A percentile compares a stretch with the other conserved stretches of the same genome.
These are phyloP conservation scores for Picochlorum sp. DNA, from an alignment of 139 green algal genomes.

Conservation along the genomic window DNA sequence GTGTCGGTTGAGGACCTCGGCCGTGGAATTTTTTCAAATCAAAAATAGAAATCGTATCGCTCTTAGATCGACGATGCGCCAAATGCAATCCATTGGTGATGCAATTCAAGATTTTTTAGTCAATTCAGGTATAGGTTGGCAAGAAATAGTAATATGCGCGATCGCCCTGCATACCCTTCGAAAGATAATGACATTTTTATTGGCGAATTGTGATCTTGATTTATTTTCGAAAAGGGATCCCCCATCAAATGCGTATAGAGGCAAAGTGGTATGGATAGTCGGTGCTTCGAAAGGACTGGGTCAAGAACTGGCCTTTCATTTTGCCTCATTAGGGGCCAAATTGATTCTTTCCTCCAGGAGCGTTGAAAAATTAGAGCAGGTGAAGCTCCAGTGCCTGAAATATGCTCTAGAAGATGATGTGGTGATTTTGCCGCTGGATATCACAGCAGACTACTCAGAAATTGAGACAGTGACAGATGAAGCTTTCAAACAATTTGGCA, in stretches of 20 bases:
- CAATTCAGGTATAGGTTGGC: too few species aligned
- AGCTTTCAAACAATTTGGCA: constrained; percentile 35
- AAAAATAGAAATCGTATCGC: too few species aligned
- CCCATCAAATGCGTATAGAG: constrained; percentile 26
- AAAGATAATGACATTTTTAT: neutral
- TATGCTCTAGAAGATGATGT: constrained; percentile 10
- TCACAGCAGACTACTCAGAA: constrained; percentile 37
- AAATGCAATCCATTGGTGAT: too few species aligned
- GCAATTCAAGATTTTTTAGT: too few species aligned
- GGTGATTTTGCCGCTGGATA: constrained; percentile 59
- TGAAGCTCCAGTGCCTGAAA: constrained; percentile 23
- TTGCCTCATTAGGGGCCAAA: constrained; percentile 39
- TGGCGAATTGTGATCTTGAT: constrained; percentile 35
- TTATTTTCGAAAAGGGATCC: constrained; percentile 23
- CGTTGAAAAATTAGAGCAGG: constrained; percentile 34
- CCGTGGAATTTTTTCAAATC: too few species aligned
- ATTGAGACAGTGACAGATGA: constrained; percentile 4
- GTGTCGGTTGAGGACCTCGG: too few species aligned
- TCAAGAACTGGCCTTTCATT: constrained; percentile 37
- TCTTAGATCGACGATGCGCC: too few species aligned
- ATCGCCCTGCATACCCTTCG: neutral
- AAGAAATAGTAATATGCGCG: neutral
- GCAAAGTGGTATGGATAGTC: constrained; percentile 75
- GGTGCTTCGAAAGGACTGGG: constrained; percentile 68
- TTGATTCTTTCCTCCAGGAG: constrained; percentile 62